Evolutionary conservation across 306 rosid genomes (phyloP).

Genomic region (Pterocarpus santalinus): DNA sequence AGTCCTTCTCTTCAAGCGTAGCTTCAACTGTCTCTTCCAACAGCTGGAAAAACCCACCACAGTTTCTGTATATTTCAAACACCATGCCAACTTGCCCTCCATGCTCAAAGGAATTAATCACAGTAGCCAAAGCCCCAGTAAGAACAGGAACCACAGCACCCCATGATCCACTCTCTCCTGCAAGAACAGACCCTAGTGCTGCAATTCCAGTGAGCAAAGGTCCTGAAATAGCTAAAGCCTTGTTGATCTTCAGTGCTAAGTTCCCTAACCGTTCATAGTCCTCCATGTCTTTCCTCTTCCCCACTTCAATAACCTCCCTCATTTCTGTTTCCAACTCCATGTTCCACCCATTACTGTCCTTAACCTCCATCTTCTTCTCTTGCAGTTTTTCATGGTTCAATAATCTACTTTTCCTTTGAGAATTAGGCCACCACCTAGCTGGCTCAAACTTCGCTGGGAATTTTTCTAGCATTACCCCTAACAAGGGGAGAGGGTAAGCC

Average conservation of each 20-base stretch:
- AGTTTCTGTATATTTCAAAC: slow-evolving; percentile 69
- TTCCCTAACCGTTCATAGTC: slow-evolving; percentile 74
- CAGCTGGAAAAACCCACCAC: slow-evolving; percentile 61
- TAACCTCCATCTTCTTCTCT: neutral
- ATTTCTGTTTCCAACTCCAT: slow-evolving; percentile 58
- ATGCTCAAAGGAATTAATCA: slow-evolving; percentile 60
- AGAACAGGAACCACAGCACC: slow-evolving; percentile 46
- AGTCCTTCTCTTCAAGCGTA: slow-evolving; percentile 59
- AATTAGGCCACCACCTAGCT: slow-evolving; percentile 77
- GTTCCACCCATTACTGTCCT: slow-evolving; percentile 63
- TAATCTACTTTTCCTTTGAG: neutral
- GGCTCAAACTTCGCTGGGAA: slow-evolving; percentile 63
- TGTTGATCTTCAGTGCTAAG: slow-evolving; percentile 64
- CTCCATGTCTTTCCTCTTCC: slow-evolving; percentile 61
- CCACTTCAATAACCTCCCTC: slow-evolving; percentile 61
- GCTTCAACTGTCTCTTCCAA: slow-evolving; percentile 57
- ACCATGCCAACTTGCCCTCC: slow-evolving; percentile 80
- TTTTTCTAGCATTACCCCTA: slow-evolving; percentile 80
- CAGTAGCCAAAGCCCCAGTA: slow-evolving; percentile 60
- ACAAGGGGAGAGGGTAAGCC: slow-evolving; percentile 75
- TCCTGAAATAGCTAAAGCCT: slow-evolving; percentile 63
- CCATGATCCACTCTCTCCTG: slow-evolving; percentile 46
- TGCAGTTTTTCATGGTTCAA: neutral
- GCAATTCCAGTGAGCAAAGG: slow-evolving; percentile 72
- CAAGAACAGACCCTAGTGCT: slow-evolving; percentile 54